Conservation (phyloP, 2,329 filamentous ascomycete species). For the Monosporascus sp. region DNA sequence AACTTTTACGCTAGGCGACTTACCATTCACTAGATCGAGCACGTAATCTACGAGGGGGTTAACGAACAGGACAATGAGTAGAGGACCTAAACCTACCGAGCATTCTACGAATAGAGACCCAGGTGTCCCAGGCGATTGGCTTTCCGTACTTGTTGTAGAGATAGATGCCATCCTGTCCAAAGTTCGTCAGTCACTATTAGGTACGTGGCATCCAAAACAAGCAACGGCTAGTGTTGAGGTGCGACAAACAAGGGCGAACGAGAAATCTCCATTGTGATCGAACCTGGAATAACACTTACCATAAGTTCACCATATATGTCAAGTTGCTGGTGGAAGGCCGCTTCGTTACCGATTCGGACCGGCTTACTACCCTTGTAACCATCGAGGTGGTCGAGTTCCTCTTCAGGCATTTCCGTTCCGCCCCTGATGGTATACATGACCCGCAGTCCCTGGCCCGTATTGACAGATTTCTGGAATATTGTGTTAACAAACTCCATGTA, state of each 20-base stretch:
- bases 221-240: no score
- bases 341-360: constrained; percentile 72
- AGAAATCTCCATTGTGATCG: background rate
- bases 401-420: constrained; percentile 67
- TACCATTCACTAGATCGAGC: constrained; percentile 57
- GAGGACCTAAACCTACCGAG: constrained; percentile 34
- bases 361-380: constrained; percentile 67
- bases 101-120: constrained; percentile 65
- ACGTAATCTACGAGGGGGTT: constrained; percentile 52
- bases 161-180: constrained; percentile 64
- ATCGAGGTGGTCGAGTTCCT: constrained; percentile 63
- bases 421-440: constrained; percentile 80
- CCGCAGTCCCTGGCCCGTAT: constrained; percentile 56
- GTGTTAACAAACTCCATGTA: constrained; percentile 77
- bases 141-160: constrained; percentile 76
- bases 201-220: background rate
- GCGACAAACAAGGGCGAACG: no score
- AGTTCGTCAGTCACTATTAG: constrained; percentile 49
- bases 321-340: constrained; percentile 70
- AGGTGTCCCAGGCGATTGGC: constrained; percentile 70
- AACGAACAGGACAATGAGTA: constrained; percentile 4
- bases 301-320: constrained; percentile 77
- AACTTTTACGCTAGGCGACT: constrained; percentile 7
- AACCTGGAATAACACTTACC: constrained; percentile 13
- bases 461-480: constrained; percentile 58